Evolutionary conservation across 805 yeast genomes (phyloP).

Genomic region (Millerago galiae): DNA sequence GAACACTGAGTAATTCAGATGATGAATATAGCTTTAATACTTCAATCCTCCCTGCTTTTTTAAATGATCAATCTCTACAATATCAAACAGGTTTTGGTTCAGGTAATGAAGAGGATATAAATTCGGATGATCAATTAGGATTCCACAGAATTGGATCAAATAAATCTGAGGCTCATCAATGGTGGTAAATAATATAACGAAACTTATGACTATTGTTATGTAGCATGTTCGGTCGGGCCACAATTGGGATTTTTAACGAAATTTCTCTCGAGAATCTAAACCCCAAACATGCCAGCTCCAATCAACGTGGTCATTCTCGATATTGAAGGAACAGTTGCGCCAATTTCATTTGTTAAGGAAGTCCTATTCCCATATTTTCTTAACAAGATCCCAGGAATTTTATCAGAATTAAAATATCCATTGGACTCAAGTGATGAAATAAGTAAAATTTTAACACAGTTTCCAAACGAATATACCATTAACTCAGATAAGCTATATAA

Average conservation of each 20-base stretch:
- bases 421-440: conserved; percentile 23
- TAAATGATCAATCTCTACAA: neutral
- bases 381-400: conserved; percentile 36
- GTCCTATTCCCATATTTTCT: conserved; percentile 72
- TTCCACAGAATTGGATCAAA: too few species aligned
- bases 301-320: conserved; percentile 47
- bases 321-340: conserved; percentile 91
- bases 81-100: conserved; percentile 11
- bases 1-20: conserved; percentile 9
- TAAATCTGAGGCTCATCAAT: neutral
- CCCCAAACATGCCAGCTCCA: neutral
- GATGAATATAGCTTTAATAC: conserved; percentile 5
- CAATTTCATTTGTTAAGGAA: conserved; percentile 83
- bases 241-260: neutral
- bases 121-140: too few species aligned
- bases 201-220: too few species aligned
- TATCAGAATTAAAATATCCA: conserved; percentile 25
- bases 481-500: conserved; percentile 29
- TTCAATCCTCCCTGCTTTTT: neutral
- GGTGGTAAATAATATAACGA: neutral
- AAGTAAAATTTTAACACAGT: conserved; percentile 11
- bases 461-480: conserved; percentile 15
- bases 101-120: conserved; percentile 1
- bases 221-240: neutral
- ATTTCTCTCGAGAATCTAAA: neutral